Conservation (phyloP, 2,329 filamentous ascomycete genomes). For the Escovopsis sp. region DNA sequence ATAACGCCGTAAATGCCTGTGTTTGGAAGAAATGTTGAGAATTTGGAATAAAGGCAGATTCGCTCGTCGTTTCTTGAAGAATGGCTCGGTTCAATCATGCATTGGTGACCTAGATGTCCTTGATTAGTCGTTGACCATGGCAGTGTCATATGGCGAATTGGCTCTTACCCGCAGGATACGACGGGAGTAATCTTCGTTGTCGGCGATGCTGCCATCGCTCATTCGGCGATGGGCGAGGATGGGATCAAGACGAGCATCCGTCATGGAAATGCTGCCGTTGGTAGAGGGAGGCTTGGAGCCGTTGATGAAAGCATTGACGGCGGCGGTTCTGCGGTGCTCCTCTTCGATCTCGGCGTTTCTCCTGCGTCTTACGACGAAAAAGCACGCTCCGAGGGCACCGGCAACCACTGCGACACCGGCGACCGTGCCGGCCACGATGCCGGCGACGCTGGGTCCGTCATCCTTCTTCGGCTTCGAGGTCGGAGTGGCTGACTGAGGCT, state of each 20-base stretch:
- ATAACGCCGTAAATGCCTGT: conserved; percentile 29
- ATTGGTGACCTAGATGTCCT: conserved; percentile 36
- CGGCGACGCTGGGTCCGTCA: conserved; percentile 53
- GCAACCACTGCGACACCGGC: conserved; percentile 61
- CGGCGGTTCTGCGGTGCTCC: conserved; percentile 68
- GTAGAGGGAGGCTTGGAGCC: conserved; percentile 46
- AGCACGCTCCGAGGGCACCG: conserved; percentile 50
- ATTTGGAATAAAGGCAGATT: conserved; percentile 6
- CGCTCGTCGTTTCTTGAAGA: conserved; percentile 7
- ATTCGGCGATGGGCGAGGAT: conserved; percentile 70
- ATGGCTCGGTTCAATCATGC: conserved; percentile 31
- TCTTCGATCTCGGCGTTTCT: conserved; percentile 68
- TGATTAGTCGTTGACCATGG: conserved; percentile 7
- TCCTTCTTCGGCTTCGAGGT: conserved; percentile 12
- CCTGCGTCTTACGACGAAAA: conserved; percentile 63
- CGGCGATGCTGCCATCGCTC: conserved; percentile 91
- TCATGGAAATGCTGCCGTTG: conserved; percentile 54
- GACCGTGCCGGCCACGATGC: conserved; percentile 77
- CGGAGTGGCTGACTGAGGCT: conserved; percentile 7
- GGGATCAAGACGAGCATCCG: conserved; percentile 75
- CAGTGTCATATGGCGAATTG: background rate
- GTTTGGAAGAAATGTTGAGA: conserved; percentile 9
- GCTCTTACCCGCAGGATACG: conserved; percentile 80
- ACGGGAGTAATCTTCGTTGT: conserved; percentile 93
- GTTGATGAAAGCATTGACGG: conserved; percentile 62